phyloP scores from a whole-genome alignment of 495 filamentous ascomycete species.

The Hyphodiscus hymeniophilus region DNA sequence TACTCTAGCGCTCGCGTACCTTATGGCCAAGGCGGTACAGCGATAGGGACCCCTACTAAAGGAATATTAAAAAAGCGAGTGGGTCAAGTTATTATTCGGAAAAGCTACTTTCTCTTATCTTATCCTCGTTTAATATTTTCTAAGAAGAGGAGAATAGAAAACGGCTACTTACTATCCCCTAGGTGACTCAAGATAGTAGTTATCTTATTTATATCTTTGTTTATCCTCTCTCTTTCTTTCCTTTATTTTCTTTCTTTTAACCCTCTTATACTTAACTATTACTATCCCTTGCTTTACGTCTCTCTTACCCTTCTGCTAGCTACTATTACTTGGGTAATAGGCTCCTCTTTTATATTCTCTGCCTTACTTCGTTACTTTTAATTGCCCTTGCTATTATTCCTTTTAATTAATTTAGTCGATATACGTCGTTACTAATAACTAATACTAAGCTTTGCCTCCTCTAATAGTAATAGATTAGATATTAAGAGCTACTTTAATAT shows the following conservation, averaged over 20 bases:
- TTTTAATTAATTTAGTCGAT: slow-evolving; percentile 1
- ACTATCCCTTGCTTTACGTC: background rate
- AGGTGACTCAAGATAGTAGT: slow-evolving; percentile 1
- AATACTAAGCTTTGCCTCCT: background rate
- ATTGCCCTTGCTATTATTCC: background rate
- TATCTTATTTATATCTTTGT: background rate
- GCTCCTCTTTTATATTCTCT: slow-evolving; percentile 7
- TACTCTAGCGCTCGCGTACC: slow-evolving; percentile 9
- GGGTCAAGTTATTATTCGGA: background rate
- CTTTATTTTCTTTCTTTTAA: slow-evolving; percentile 11
- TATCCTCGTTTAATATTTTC: slow-evolving; percentile 3
- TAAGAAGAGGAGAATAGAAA: slow-evolving; percentile 11
- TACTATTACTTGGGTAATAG: slow-evolving; percentile 7
- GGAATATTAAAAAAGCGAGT: slow-evolving; percentile 1
- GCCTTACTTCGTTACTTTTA: slow-evolving; percentile 3
- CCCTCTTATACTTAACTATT: slow-evolving; percentile 8
- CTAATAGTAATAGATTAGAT: background rate
- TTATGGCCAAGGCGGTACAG: slow-evolving; percentile 1
- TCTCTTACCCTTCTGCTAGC: slow-evolving; percentile 2
- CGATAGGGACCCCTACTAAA: background rate
- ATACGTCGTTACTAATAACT: background rate
- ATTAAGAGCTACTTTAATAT: slow-evolving; percentile 4
- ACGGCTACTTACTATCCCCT: slow-evolving; percentile 10
- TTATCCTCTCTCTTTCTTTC: slow-evolving; percentile 3
- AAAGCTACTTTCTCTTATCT: no score